Evolutionary conservation across 2,329 filamentous ascomycete genomes (phyloP).

Genomic region (Fusarium fujikuroi): DNA sequence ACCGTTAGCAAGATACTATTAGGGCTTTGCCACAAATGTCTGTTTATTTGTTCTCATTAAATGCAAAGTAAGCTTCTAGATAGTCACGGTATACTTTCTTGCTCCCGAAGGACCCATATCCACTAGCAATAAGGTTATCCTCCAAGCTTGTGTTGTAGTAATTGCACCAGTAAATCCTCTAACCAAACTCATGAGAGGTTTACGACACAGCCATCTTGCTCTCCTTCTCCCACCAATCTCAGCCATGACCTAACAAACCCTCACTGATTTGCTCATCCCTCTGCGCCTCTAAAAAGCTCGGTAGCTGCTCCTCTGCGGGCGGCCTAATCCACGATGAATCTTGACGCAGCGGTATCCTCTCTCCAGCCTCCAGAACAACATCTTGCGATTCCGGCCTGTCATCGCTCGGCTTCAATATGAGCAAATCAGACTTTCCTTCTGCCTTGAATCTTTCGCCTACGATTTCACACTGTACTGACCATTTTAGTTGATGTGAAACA

Average conservation of each 20-base stretch:
- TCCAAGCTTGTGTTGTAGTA: too few relatives aligned
- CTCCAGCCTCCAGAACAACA: neutral
- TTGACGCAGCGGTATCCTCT: too few relatives aligned
- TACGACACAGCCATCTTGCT: too few relatives aligned
- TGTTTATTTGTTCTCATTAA: neutral
- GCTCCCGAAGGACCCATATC: neutral
- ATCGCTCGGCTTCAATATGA: constrained; percentile 1
- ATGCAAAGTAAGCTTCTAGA: neutral
- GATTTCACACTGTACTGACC: constrained; percentile 11
- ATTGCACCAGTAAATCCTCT: neutral
- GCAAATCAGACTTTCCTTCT: neutral
- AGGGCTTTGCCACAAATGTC: too few relatives aligned
- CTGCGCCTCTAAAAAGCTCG: neutral
- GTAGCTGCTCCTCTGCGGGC: neutral
- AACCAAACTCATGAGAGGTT: too few relatives aligned
- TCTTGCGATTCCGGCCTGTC: neutral
- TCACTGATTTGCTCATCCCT: fast-evolving
- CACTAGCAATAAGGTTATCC: neutral
- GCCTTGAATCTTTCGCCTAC: neutral
- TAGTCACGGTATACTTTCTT: neutral
- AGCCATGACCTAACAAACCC: fast-evolving
- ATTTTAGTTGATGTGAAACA: constrained; percentile 37
- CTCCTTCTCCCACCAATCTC: too few relatives aligned
- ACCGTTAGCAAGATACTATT: too few relatives aligned
- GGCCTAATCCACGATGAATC: constrained; percentile 12